A percentile compares a stretch with the other conserved stretches of the same genome.
phyloP scores from a whole-genome alignment of 2,329 filamentous ascomycete species.

The Ascocoryne sarcoides region DNA sequence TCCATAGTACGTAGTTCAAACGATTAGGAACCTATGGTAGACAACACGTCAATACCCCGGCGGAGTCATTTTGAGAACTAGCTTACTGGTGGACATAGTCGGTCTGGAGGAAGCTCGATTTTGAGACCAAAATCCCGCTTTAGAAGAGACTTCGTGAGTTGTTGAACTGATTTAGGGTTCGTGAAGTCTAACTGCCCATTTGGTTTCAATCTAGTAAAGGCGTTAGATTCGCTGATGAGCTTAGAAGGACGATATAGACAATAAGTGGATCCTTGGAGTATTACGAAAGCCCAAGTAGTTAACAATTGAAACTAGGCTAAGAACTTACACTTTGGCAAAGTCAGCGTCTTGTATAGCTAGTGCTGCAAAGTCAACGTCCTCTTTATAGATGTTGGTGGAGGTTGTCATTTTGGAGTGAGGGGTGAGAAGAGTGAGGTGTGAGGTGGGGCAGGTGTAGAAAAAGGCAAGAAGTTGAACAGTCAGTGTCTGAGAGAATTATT shows the following conservation, averaged over 20 bases:
- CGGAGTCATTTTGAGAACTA: not conserved
- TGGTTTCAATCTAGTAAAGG: conserved; percentile 35
- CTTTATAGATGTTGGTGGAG: conserved; percentile 40
- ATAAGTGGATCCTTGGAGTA: not conserved
- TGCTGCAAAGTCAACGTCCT: conserved; percentile 51
- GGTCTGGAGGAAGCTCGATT: conserved; percentile 63
- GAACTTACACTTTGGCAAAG: conserved; percentile 48
- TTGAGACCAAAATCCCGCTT: conserved; percentile 64
- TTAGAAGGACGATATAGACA: not conserved
- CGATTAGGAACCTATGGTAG: conserved; percentile 54
- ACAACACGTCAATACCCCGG: too few relatives aligned
- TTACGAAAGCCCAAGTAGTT: not conserved
- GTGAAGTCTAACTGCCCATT: conserved; percentile 68
- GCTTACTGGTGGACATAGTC: conserved; percentile 74
- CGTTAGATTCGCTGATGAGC: conserved; percentile 2
- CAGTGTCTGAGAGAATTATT: too few relatives aligned
- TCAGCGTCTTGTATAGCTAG: conserved; percentile 50
- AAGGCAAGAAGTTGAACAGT: too few relatives aligned
- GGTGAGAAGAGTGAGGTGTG: too few relatives aligned
- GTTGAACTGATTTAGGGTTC: conserved; percentile 67
- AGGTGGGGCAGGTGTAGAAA: not conserved
- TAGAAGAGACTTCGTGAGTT: conserved; percentile 72
- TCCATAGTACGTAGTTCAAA: conserved; percentile 85
- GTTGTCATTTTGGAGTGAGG: conserved; percentile 22
- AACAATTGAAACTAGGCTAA: too few relatives aligned